Percentiles rank a stretch among this genome's conserved stretches.
phyloP scores from a whole-genome alignment of 345 rosid genomes.

The Lepidium africanum region DNA sequence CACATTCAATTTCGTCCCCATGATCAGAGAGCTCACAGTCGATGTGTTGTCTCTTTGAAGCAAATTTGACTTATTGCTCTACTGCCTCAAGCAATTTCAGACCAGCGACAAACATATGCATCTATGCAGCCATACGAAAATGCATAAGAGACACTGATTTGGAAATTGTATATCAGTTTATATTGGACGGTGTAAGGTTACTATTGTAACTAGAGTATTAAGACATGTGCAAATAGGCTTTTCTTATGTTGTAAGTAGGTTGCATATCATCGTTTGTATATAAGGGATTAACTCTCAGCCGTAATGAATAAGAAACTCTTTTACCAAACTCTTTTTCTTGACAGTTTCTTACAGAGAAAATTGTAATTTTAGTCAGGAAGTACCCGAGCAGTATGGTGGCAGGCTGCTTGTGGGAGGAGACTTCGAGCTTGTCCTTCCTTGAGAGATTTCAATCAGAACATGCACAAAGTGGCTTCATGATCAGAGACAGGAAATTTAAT shows the following conservation, averaged over 20 bases:
- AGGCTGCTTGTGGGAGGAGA: conserved; percentile 88
- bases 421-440: conserved; percentile 89
- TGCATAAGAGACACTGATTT: background rate
- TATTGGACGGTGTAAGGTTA: too few species aligned
- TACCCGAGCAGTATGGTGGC: conserved; percentile 98
- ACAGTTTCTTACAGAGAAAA: too few species aligned
- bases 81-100: conserved; percentile 81
- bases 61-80: conserved; percentile 52
- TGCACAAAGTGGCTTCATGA: conserved; percentile 77
- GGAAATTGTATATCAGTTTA: too few species aligned
- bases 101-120: conserved; percentile 69
- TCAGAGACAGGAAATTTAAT: too few species aligned
- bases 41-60: conserved; percentile 74
- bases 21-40: conserved; percentile 63
- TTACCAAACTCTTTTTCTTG: too few species aligned
- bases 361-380: background rate
- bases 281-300: too few species aligned
- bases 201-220: too few species aligned
- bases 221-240: too few species aligned
- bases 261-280: too few species aligned
- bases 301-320: too few species aligned
- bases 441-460: conserved; percentile 83
- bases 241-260: too few species aligned
- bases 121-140: conserved; percentile 34
- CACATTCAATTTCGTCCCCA: conserved; percentile 54